Conservation (phyloP, 108 stramenopile species). For the Skeletonema grethae region DNA sequence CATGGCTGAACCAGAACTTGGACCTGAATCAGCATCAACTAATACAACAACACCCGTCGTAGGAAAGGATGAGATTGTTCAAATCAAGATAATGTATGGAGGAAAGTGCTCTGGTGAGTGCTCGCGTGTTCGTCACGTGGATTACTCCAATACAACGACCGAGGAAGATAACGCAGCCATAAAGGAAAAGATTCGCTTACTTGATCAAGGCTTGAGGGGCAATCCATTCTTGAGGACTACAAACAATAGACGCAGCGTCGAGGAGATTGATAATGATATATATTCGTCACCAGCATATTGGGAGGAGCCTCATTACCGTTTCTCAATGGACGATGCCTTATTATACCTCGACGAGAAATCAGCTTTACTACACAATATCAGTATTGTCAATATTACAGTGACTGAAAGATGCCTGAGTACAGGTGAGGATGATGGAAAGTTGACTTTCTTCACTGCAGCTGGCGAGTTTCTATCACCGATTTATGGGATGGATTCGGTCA, state of each 20-base stretch:
- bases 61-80: constrained; percentile 53
- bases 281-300: constrained; percentile 45
- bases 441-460: constrained; percentile 24
- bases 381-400: constrained; percentile 53
- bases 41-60: constrained; percentile 22
- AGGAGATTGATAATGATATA: constrained; percentile 11
- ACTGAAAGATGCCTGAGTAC: constrained; percentile 56
- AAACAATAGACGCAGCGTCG: not conserved
- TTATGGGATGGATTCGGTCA: constrained; percentile 67
- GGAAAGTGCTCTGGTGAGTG: constrained; percentile 35
- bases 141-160: constrained; percentile 5
- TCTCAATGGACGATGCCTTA: constrained; percentile 46
- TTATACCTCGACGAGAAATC: constrained; percentile 47
- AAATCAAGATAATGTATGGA: constrained; percentile 59
- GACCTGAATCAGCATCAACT: not conserved
- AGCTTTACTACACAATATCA: constrained; percentile 43
- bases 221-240: not conserved
- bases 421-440: constrained; percentile 47
- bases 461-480: constrained; percentile 53
- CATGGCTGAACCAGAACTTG: not conserved
- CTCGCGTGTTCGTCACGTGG: constrained; percentile 46
- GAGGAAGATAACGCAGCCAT: not conserved
- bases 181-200: constrained; percentile 1
- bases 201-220: not conserved
- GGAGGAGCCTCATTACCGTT: constrained; percentile 53